Base-by-base conservation (phyloP, 331 rosid genomes). In the Acacia pycnantha region DNA sequence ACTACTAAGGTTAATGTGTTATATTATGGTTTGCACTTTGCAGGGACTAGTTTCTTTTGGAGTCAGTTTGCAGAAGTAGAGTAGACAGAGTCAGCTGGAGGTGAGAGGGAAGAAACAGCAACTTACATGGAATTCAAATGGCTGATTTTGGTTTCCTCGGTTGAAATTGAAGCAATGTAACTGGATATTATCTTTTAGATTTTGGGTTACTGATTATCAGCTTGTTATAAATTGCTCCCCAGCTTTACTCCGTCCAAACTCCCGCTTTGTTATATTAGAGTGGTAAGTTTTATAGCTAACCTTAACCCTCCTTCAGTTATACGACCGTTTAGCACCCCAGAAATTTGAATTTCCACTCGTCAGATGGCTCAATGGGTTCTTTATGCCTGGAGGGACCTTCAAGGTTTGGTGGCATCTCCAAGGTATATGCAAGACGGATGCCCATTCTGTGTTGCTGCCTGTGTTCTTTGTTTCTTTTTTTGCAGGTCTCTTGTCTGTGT, bases 31-130 rank as follows among this genome's bases (percentile, higher is more conserved):
- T 37, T 6, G 41, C 41, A 6, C 9, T 54, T 65, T 89, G 76
- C 95, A 92, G 97, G 97, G 97, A 92, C 88, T 92, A 92, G 90
- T 24, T 58, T 73, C 29, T 21, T 56, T 6, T 56, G 62, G 62
- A 56, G 27, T 3, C 62, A 56, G 11, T 56, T 9, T 56, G 62
- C 62, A n/a, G 27, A 56, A 56, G 26, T 26, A 56, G 27, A 21
- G 13, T 9, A 8, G 27, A 8, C 62, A n/a, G 13, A 56, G 8
- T n/a, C 62, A 3, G 40, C 79, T 16, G 31, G 56, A 61, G 56
- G 31, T 40, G 50, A 16, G 41, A 64, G 81, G 51, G 62, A 76
- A 73, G 86, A 67, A 84, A 73, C 61, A 22, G 43, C 62, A n/a
- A 56, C 27, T 47, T 48, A 13, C 22, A 21, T 5, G 41, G 76